These are phyloP conservation scores for Tulasnella sp. DNA, from an alignment of 768 basidiomycete species.

Conservation along the genomic window DNA sequence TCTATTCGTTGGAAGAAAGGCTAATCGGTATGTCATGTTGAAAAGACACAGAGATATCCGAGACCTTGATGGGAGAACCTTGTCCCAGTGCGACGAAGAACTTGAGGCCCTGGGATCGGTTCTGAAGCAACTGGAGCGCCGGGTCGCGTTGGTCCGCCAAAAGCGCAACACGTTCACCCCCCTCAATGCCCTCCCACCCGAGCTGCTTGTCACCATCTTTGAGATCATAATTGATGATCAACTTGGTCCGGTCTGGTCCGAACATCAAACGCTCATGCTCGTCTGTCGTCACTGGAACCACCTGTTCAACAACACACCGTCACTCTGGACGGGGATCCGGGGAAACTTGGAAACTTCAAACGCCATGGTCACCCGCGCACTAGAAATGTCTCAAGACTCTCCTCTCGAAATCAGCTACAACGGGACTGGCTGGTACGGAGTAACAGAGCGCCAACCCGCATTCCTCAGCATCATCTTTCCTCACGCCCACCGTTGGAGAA, in stretches of 20 bases:
- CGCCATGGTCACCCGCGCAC: neutral
- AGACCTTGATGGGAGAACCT: no score
- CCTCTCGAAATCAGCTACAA: neutral
- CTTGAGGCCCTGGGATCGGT: no score
- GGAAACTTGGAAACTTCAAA: neutral
- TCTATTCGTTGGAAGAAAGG: no score
- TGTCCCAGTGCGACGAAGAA: no score
- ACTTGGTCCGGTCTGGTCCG: neutral
- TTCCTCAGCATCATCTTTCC: neutral
- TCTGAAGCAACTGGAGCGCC: no score
- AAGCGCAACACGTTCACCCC: no score
- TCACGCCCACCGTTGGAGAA: neutral
- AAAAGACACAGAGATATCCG: neutral
- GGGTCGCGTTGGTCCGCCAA: neutral
- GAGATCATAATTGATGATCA: no score
- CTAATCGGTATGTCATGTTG: no score
- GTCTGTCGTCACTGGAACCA: neutral
- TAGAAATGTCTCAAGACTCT: neutral
- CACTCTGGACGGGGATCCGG: neutral
- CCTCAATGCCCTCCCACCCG: no score
- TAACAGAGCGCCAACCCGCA: neutral
- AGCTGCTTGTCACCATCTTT: no score
- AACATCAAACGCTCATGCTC: neutral
- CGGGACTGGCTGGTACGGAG: neutral
- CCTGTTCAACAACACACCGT: neutral